These are phyloP conservation scores for Lathyrus oleraceus DNA, from an alignment of 306 rosid species.

Conservation along the genomic window DNA sequence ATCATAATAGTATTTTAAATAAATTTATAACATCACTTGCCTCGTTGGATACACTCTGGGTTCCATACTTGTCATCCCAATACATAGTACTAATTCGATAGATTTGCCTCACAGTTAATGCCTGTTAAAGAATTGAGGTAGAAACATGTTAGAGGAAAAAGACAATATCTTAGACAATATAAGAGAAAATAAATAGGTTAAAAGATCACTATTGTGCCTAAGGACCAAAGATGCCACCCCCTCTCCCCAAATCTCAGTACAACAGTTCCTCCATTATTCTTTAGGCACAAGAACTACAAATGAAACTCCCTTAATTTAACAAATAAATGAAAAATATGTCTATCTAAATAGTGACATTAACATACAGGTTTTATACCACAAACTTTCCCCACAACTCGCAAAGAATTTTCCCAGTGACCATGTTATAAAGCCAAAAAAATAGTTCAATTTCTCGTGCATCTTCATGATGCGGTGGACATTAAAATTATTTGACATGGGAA, in stretches of 20 bases:
- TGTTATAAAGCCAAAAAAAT: not conserved
- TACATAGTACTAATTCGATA: constrained; percentile 98
- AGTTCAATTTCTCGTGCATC: constrained; percentile 12
- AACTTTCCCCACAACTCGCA: constrained; percentile 14
- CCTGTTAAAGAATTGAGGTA: constrained; percentile 51
- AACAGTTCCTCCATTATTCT: constrained; percentile 8
- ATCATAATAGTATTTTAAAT: constrained; percentile 11
- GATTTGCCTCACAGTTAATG: constrained; percentile 90
- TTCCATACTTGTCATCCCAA: constrained; percentile 99
- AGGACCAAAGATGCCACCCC: constrained; percentile 17
- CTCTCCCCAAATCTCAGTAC: constrained; percentile 1
- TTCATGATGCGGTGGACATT: constrained; percentile 10
- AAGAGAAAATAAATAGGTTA: not conserved
- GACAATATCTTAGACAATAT: not conserved
- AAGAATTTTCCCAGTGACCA: not conserved
- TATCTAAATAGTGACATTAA: constrained; percentile 9
- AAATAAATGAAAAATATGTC: constrained; percentile 8
- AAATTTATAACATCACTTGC: constrained; percentile 56
- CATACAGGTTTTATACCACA: not conserved
- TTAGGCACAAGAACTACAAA: not conserved
- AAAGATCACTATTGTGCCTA: not conserved
- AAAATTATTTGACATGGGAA: constrained; percentile 9
- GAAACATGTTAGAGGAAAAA: constrained; percentile 3
- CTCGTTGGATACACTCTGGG: constrained; percentile 99
- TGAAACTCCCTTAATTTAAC: not conserved